These are phyloP conservation scores for Ophiostoma novo-ulmi DNA, from an alignment of 2,329 filamentous ascomycete species.

Conservation along the genomic window DNA sequence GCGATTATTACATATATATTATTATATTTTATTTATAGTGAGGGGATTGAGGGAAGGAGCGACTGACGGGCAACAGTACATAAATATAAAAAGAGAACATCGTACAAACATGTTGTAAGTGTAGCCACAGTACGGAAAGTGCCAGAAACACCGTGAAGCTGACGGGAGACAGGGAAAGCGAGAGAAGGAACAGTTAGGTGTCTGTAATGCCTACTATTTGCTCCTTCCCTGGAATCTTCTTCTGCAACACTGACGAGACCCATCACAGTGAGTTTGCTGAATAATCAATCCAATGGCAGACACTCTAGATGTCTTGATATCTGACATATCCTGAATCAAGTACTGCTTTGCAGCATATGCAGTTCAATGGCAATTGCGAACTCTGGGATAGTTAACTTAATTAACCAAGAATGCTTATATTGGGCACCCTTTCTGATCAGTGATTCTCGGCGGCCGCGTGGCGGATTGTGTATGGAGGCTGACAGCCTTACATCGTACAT, in stretches of 20 bases:
- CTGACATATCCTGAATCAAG: not conserved
- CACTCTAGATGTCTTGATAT: not conserved
- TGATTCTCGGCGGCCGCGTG: not conserved
- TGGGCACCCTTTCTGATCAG: not conserved
- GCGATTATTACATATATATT: not conserved
- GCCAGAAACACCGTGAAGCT: not conserved
- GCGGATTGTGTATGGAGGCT: not conserved
- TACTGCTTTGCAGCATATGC: not conserved
- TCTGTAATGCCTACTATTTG: not conserved
- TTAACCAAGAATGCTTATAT: not conserved
- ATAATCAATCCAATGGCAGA: not conserved
- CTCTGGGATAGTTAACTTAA: not conserved
- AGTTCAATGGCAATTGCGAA: not conserved
- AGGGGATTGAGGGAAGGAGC: not conserved
- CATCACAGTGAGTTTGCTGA: not conserved
- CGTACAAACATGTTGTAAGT: too few relatives aligned
- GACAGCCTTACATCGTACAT: not conserved
- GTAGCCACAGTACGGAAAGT: not conserved
- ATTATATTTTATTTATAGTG: too few relatives aligned
- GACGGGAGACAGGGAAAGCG: too few relatives aligned
- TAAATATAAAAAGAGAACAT: not conserved
- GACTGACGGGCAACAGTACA: not conserved
- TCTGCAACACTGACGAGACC: too few relatives aligned
- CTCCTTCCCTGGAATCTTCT: not conserved
- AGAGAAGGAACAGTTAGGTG: too few relatives aligned